Evolutionary conservation across 305 asterid genomes (phyloP).

Genomic region (Euphrasia arctica): DNA sequence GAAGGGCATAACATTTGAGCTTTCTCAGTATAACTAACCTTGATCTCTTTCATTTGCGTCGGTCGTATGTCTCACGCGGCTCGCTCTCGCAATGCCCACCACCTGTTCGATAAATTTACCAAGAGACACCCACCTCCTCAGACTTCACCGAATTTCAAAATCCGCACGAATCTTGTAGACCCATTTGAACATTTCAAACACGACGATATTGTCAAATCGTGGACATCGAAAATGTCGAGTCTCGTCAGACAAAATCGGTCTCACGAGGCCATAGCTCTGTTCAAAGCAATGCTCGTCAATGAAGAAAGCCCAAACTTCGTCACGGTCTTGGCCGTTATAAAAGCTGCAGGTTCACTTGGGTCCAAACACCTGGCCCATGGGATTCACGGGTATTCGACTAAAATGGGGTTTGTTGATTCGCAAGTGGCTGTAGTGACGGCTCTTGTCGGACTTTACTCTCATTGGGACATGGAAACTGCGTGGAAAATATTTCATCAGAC

Average conservation of each 20-base stretch:
- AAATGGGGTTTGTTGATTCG: conserved; percentile 47
- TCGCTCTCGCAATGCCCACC: conserved; percentile 39
- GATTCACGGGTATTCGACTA: conserved; percentile 56
- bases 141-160: conserved; percentile 24
- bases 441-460: conserved; percentile 60
- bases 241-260: conserved; percentile 52
- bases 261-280: conserved; percentile 53
- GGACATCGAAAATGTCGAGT: conserved; percentile 58
- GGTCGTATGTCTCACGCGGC: conserved; percentile 27
- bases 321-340: conserved; percentile 49
- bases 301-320: conserved; percentile 53
- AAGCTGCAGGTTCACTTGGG: conserved; percentile 44
- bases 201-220: conserved; percentile 39
- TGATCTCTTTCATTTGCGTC: not conserved
- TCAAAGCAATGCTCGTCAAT: conserved; percentile 54
- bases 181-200: conserved; percentile 34
- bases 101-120: conserved; percentile 53
- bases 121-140: conserved; percentile 33
- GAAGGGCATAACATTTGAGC: not conserved
- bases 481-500: conserved; percentile 43
- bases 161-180: conserved; percentile 34
- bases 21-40: not conserved
- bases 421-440: conserved; percentile 57
- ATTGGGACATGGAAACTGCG: conserved; percentile 46
- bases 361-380: conserved; percentile 32